Evolutionary conservation across 441 rosid species (phyloP), one percentile per base, ranked within the genome.

Genomic region (Adansonia gregorii): DNA sequence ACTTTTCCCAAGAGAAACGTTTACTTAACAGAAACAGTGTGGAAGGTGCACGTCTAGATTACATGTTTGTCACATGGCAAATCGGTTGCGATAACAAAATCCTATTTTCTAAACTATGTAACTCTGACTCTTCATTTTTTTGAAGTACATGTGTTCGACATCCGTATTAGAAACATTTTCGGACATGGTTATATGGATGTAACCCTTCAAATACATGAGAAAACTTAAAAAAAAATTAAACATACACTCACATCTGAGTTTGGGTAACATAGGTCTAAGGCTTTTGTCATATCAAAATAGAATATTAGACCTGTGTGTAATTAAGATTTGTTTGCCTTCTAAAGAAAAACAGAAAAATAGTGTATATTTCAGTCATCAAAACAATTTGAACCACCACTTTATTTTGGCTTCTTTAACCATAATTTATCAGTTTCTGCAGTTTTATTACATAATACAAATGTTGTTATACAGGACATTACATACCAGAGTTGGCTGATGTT

Each of bases 401-500:
- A 11, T 1, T 7, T 67, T 69, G 54, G 22, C 22, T 5, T 41
- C 17, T 15, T 22, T 0, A 46, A 10, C 17, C 35, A 54, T 68
- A 46, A 12, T 65, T 27, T 64, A 45, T 43, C 8, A 0, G 48
- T 61, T 68, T 41, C 41, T 41, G 5, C 41, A 20, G 41, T 54
- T 52, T 67, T 35, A 10, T 55, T 10, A 51, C 35, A 31, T 43
- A 20, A 10, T 54, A 19, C 66, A 3, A 45, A 73, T 65, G 20
- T 60, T 73, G 59, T 72, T 46, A 39, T 20, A 8, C 84, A 92
- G 94, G 97, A 69, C 97, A 92, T 79, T 92, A 90, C 78, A 85
- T 92, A 56, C 97, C 97, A 9, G 93, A 89, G 78, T 65, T 92
- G 80, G 89, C 91, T 43, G 87, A 86, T 66, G 90, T 80, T 55